Evolutionary conservation across 352 stramenopile species (phyloP).

Genomic region (Phytopythium litorale): DNA sequence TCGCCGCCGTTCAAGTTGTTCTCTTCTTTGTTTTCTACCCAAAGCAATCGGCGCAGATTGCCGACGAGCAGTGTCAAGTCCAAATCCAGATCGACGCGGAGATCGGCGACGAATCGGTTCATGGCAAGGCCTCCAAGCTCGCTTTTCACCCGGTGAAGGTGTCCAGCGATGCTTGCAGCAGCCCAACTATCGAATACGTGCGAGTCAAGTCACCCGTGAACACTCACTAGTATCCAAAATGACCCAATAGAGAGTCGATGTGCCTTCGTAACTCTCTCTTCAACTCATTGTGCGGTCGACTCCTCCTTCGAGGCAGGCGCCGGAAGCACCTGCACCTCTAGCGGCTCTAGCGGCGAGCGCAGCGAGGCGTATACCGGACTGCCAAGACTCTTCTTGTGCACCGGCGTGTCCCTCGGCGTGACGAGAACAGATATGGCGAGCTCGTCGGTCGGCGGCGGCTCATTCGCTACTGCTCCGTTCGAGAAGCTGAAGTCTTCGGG

Average conservation of each 20-base stretch:
- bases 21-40: conserved; percentile 34
- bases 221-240: background rate
- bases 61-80: background rate
- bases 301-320: conserved; percentile 10
- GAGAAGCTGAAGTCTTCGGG: conserved; percentile 16
- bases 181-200: background rate
- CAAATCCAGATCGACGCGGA: conserved; percentile 1
- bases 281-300: background rate
- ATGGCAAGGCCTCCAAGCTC: background rate
- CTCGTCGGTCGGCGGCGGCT: conserved; percentile 1
- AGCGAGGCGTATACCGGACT: conserved; percentile 24
- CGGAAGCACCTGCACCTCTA: conserved; percentile 9
- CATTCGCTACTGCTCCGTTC: background rate
- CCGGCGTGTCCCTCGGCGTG: background rate
- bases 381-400: conserved; percentile 6
- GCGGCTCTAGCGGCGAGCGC: conserved; percentile 23
- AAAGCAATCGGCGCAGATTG: conserved; percentile 6
- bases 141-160: background rate
- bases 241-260: background rate
- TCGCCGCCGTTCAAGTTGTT: conserved; percentile 31
- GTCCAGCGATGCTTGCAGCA: background rate
- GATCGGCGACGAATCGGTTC: background rate
- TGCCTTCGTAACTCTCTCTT: background rate
- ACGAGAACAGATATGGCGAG: conserved; percentile 3
- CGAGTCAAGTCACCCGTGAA: background rate